Base-by-base conservation (phyloP, 2,329 filamentous ascomycete species). In the Phialophora chinensis region DNA sequence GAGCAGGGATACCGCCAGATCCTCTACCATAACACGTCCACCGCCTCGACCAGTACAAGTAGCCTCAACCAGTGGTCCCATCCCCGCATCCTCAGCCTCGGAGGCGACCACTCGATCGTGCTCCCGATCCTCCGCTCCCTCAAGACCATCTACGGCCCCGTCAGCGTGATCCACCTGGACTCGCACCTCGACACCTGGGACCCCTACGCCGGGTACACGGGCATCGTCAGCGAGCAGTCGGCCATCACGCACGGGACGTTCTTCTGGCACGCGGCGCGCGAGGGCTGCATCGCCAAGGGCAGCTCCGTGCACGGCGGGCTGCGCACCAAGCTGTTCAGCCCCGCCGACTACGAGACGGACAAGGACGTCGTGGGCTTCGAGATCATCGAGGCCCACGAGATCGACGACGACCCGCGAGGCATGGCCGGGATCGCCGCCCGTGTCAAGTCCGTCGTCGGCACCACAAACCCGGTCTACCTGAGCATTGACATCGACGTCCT, bases 221-320 rank as follows among this genome's bases (percentile, higher is more conserved):
- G 91, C 31, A 88, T 90, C 0, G 91, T 91, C 0, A 90, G 87
- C 29, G 86, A 93, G 67, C 86, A 88, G 47, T 91, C 91, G 27
- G 85, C 85, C 69, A 89, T 96, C 80, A 96, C 95, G 79, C 91
- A 95, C 79, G 92, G 92, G 49, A 95, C 91, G 0, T 95, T 94
- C 81, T 96, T 96, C 80, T 95, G 90, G 80, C 91, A 94, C 75
- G 92, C 91, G 0, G 80, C 90, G 0, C 86, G 88, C 78, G 91
- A 95, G 76, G 92, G 92, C 2, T 82, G 95, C 14, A 83, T 96
- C 20, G 84, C 84, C 69, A 96, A 95, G 75, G 90, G 94, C 79
- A 90, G 87, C 70, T 94, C 93, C 79, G 93, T 96, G 77, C 92
- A 96, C 76, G 92, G 91, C 20, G 92, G 91, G 44, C 94, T 96